A percentile compares a stretch with the other conserved stretches of the same genome.
Conservation (phyloP, 225 moss, liverwort and hornwort genomes). For the Sphagnum contortum region DNA sequence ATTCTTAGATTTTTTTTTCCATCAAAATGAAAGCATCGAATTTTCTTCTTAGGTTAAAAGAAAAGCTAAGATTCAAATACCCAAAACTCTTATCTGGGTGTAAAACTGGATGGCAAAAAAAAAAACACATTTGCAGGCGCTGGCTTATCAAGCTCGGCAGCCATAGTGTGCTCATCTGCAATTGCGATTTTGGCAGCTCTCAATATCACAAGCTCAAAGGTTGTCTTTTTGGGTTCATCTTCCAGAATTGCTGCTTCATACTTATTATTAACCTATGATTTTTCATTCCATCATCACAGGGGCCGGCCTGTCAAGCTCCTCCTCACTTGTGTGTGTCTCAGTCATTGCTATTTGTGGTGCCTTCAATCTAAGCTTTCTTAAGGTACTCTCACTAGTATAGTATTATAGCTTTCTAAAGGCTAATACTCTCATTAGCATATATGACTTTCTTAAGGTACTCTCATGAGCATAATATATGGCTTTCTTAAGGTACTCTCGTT, state of each 20-base stretch:
- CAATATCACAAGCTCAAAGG: constrained; percentile 65
- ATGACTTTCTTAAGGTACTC: too few relatives aligned
- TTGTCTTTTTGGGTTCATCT: constrained; percentile 16
- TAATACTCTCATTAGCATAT: too few relatives aligned
- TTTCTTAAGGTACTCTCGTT: too few relatives aligned
- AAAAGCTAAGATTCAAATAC: too few relatives aligned
- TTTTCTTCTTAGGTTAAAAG: too few relatives aligned
- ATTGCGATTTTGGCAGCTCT: constrained; percentile 67
- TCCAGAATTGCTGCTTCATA: constrained; percentile 18
- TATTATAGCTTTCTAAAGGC: too few relatives aligned
- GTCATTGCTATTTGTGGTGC: constrained; percentile 57
- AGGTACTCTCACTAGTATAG: constrained; percentile 34
- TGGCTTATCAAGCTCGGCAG: constrained; percentile 93
- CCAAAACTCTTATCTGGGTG: too few relatives aligned
- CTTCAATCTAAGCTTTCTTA: constrained; percentile 25
- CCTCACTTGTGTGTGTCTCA: constrained; percentile 68
- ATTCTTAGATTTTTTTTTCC: too few relatives aligned
- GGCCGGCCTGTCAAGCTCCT: constrained; percentile 84
- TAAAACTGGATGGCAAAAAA: too few relatives aligned
- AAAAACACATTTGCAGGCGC: constrained; percentile 45
- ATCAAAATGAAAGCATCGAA: too few relatives aligned
- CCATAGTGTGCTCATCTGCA: constrained; percentile 92
- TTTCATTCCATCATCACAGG: constrained; percentile 24
- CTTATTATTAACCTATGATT: neutral
- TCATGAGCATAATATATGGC: too few relatives aligned